Percentiles rank a stretch among this genome's conserved stretches.
Evolutionary conservation across 139 green algal species (phyloP).

Genomic region (Mesotaenium endlicherianum): DNA sequence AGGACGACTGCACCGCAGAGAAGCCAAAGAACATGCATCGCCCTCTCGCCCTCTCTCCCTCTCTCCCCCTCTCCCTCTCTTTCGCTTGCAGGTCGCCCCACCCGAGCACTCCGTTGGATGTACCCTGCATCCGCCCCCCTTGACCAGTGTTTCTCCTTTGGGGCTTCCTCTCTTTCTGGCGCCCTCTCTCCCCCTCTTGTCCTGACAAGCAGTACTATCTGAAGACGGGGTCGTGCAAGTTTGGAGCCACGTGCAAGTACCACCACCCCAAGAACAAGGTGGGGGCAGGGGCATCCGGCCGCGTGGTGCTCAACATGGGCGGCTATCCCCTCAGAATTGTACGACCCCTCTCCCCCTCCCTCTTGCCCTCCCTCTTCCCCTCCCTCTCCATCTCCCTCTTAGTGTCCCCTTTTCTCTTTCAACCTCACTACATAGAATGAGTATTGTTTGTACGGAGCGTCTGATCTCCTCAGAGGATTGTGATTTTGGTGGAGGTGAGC

Average conservation of each 20-base stretch:
- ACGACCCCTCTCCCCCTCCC: neutral
- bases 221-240: slow-evolving; percentile 83
- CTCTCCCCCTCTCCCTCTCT: neutral
- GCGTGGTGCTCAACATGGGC: neutral
- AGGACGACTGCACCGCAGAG: too few relatives aligned
- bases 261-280: slow-evolving; percentile 69
- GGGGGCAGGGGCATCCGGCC: neutral
- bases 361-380: neutral
- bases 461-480: neutral
- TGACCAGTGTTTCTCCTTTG: neutral
- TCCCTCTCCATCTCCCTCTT: neutral
- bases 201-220: slow-evolving; percentile 71
- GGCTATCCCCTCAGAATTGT: slow-evolving; percentile 21
- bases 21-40: neutral
- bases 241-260: slow-evolving; percentile 87
- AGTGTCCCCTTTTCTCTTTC: neutral
- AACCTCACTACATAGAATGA: neutral
- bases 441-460: neutral
- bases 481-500: neutral
- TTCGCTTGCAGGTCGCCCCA: neutral
- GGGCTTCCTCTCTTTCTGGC: neutral
- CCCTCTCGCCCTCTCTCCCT: slow-evolving; percentile 5
- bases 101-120: neutral
- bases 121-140: neutral
- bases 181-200: too few relatives aligned